Evolutionary conservation across 2,329 filamentous ascomycete species (phyloP).

Genomic region (Pseudogymnoascus sp.): DNA sequence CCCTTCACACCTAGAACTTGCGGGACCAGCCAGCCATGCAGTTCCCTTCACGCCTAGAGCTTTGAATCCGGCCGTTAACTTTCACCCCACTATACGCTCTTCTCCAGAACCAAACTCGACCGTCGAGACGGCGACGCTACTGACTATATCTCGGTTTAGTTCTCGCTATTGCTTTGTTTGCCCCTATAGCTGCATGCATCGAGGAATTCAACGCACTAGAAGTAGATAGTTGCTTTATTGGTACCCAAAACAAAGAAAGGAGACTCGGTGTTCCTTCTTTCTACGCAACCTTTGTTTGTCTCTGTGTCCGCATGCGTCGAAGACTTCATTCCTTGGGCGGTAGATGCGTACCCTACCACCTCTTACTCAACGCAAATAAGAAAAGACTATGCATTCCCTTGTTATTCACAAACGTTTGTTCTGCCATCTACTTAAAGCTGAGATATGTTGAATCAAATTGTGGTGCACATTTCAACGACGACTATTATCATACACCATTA

Average conservation of each 20-base stretch:
- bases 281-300: background rate
- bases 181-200: background rate
- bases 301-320: background rate
- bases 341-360: background rate
- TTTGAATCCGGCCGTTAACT: no score
- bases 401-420: background rate
- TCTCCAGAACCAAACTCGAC: no score
- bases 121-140: background rate
- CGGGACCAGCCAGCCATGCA: no score
- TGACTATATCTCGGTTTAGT: background rate
- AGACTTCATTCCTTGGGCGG: background rate
- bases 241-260: background rate
- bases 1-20: no score
- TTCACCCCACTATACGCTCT: no score
- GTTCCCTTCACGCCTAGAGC: no score
- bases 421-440: background rate
- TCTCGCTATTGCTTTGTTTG: background rate
- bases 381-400: background rate
- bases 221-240: background rate
- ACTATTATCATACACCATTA: background rate
- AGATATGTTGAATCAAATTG: background rate
- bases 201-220: background rate
- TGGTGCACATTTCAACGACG: background rate
- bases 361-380: background rate
- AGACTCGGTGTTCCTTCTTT: background rate